phyloP scores from a whole-genome alignment of 192 early-diverging fungal genomes.

The Backusella australiensis region DNA sequence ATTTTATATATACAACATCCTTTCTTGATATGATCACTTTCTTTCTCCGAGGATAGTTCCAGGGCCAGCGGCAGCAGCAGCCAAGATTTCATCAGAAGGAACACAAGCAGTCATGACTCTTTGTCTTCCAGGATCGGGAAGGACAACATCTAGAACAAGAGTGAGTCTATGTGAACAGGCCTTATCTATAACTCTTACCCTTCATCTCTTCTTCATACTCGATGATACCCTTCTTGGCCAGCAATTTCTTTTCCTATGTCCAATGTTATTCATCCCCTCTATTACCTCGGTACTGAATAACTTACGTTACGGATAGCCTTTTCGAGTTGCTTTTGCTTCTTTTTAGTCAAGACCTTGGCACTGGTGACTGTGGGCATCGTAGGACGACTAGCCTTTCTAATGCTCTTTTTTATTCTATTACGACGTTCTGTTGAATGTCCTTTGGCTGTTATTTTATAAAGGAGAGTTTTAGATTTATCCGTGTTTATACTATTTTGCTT shows the following conservation, averaged over 20 bases:
- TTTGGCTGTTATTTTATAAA: constrained; percentile 6
- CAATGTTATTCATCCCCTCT: background rate
- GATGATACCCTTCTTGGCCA: constrained; percentile 28
- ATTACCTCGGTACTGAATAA: background rate
- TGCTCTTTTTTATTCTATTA: constrained; percentile 20
- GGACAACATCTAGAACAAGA: constrained; percentile 23
- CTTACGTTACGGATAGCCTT: constrained; percentile 34
- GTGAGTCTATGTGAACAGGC: background rate
- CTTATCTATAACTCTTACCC: constrained; percentile 12
- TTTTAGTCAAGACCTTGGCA: constrained; percentile 20
- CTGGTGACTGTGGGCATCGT: constrained; percentile 1
- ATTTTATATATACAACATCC: background rate
- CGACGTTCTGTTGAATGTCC: constrained; percentile 18
- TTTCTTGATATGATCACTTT: background rate
- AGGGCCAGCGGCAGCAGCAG: constrained; percentile 33
- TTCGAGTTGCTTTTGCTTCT: constrained; percentile 34
- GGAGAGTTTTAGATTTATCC: background rate
- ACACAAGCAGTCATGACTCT: constrained; percentile 18
- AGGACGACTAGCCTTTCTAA: constrained; percentile 10
- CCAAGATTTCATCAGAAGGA: constrained; percentile 24
- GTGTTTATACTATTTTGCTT: background rate
- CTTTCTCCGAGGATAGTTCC: constrained; percentile 32
- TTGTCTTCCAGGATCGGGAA: constrained; percentile 11
- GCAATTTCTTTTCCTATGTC: constrained; percentile 26
- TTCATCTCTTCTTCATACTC: constrained; percentile 36